Evolutionary conservation across 192 early-diverging fungal species (phyloP), one percentile per base, ranked within the genome.

Genomic region (Dissophora ornata): DNA sequence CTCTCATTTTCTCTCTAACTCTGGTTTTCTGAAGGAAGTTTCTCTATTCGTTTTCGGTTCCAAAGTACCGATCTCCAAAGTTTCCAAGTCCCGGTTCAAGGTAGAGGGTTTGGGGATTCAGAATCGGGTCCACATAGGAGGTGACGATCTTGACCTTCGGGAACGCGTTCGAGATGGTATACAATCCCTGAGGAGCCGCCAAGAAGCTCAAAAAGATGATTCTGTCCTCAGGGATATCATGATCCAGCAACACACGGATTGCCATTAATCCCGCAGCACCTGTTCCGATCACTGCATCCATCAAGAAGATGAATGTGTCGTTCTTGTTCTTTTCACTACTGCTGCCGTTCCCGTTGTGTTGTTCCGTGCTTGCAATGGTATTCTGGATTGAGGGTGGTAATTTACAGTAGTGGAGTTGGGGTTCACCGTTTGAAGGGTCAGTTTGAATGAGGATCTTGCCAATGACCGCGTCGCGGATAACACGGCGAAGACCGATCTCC

Each of bases 231-330:
- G 87, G 89, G 4, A 97, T 91, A 61, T 91, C 88, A 62, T 98
- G 95, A 81, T 98, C 97, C 8, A 95, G 73, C 55, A 97, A 83
- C 32, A 97, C 94, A 36, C 95, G 89, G 40, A 98, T 93, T 16
- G 97, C 96, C 97, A 98, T 98, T 83, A 98, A 67, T 4, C 94
- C 96, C 7, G 94, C 93, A 6, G 96, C 96, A 32, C 97, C 97
- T 10, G 94, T 96, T 4, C 92, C 92, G 15, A 96, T 87, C 38
- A 92, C 91, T n/a, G 94, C 91, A 80, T 98, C 95, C 85, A 84
- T 74, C 41, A 75, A 52, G 30, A 83, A 69, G 51, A 74, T 68
- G 19, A 41, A 67, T 5, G 41, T 68, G 45, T 78, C 56, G 15
- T 36, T 18, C 9, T 38, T 38, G 36, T 38, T 38, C 7, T 13